Conservation (phyloP, 1,284 basidiomycete genomes). For the Pseudomicrostroma phylloplanum region DNA sequence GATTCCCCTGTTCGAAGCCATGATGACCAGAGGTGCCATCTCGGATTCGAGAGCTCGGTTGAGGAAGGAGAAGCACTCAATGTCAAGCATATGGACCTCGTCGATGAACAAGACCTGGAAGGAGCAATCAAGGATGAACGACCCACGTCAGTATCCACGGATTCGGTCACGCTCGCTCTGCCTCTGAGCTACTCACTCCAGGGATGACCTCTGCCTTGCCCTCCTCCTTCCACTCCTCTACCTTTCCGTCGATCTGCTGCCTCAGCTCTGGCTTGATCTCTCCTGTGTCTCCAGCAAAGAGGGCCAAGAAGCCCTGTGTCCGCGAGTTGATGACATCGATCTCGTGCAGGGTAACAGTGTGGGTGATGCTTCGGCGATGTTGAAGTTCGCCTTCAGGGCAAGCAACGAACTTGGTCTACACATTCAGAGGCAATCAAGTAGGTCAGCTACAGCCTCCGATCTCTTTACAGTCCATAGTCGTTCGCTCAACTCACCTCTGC, state of each 20-base stretch:
- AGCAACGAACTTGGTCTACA: conserved; percentile 85
- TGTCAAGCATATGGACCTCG: conserved; percentile 85
- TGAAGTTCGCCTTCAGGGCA: conserved; percentile 97
- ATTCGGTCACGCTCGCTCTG: not conserved
- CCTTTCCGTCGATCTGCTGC: conserved; percentile 93
- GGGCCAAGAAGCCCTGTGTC: conserved; percentile 72
- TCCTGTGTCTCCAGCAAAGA: conserved; percentile 77
- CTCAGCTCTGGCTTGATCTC: conserved; percentile 97
- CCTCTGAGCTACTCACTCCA: conserved; percentile 53
- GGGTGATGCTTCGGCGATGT: conserved; percentile 90
- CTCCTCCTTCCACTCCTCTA: conserved; percentile 96
- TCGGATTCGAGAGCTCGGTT: conserved; percentile 93
- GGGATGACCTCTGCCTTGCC: conserved; percentile 97
- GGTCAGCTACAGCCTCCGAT: not conserved
- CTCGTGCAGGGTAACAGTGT: conserved; percentile 94
- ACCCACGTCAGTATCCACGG: not conserved
- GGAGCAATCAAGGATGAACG: not conserved
- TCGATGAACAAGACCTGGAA: conserved; percentile 57
- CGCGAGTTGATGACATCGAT: conserved; percentile 99
- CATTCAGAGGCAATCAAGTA: conserved; percentile 47
- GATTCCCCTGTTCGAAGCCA: conserved; percentile 96
- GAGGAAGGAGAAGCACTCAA: conserved; percentile 97
- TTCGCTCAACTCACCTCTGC: conserved; percentile 62
- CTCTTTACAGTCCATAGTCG: too few relatives aligned
- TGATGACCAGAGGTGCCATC: conserved; percentile 88